Evolutionary conservation across 371 early-diverging fungal species (phyloP).

Genomic region (Phascolomyces articulosus): DNA sequence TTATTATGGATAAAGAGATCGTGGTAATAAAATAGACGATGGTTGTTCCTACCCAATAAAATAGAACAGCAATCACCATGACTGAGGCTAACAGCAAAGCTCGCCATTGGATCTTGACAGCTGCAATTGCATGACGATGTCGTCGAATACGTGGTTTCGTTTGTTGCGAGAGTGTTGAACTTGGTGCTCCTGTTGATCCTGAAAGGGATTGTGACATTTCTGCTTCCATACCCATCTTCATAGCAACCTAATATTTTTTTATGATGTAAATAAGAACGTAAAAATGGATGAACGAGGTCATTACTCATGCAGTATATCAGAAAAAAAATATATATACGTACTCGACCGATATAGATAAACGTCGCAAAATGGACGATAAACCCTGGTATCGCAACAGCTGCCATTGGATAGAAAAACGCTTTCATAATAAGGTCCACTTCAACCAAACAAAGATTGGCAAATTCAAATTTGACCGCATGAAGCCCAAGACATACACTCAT

Average conservation of each 20-base stretch:
- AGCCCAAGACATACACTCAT: constrained; percentile 49
- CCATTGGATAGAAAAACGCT: constrained; percentile 65
- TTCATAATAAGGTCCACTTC: constrained; percentile 49
- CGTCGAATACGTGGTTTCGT: constrained; percentile 35
- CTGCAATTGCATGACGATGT: constrained; percentile 60
- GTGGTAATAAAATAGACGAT: constrained; percentile 21
- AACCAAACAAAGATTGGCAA: constrained; percentile 62
- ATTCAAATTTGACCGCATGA: constrained; percentile 59
- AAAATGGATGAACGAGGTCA: too few species aligned
- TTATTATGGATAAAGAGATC: too few species aligned
- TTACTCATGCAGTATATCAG: too few species aligned
- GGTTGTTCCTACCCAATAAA: constrained; percentile 47
- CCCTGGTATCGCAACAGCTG: constrained; percentile 56
- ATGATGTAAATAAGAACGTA: background rate
- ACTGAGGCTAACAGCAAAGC: constrained; percentile 60
- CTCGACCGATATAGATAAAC: constrained; percentile 63
- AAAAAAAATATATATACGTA: constrained; percentile 13
- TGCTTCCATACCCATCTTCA: constrained; percentile 46
- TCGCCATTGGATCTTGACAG: constrained; percentile 72
- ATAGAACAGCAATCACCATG: constrained; percentile 48
- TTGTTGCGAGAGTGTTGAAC: background rate
- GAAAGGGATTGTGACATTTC: constrained; percentile 55
- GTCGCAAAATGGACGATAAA: constrained; percentile 62
- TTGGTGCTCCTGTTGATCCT: constrained; percentile 30
- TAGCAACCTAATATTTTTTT: constrained; percentile 25